These are phyloP conservation scores for Ambrosia hybrid DNA, from an alignment of 140 eudicot species.

Conservation along the genomic window DNA sequence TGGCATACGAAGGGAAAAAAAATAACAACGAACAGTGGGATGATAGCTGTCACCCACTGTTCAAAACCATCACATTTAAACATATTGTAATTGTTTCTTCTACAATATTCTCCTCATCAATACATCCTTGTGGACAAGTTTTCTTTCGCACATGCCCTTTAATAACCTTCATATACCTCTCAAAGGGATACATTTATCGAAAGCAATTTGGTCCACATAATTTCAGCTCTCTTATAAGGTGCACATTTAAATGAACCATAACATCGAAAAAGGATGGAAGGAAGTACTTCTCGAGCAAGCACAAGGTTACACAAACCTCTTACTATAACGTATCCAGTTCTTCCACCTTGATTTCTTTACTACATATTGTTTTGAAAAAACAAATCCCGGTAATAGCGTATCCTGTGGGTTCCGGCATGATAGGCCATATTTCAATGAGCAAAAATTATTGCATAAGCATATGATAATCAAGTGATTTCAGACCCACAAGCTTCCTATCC, in stretches of 20 bases:
- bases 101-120: not conserved
- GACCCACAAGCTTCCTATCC: constrained; percentile 6
- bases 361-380: constrained; percentile 5
- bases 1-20: no score
- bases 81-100: not conserved
- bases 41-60: no score
- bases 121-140: not conserved
- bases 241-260: not conserved
- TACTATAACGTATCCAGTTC: not conserved
- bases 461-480: constrained; percentile 1
- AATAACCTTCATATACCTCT: not conserved
- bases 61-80: no score
- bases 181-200: not conserved
- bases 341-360: constrained; percentile 3
- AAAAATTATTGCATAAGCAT: constrained; percentile 6
- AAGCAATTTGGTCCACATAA: constrained; percentile 2
- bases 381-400: not conserved
- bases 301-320: not conserved
- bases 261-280: not conserved
- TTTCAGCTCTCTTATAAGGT: not conserved
- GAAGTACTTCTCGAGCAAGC: not conserved
- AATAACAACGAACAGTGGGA: no score
- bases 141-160: not conserved
- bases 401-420: constrained; percentile 4
- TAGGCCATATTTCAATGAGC: not conserved